Evolutionary conservation across 2,329 filamentous ascomycete species (phyloP).

Genomic region (Sporothrix luriei): DNA sequence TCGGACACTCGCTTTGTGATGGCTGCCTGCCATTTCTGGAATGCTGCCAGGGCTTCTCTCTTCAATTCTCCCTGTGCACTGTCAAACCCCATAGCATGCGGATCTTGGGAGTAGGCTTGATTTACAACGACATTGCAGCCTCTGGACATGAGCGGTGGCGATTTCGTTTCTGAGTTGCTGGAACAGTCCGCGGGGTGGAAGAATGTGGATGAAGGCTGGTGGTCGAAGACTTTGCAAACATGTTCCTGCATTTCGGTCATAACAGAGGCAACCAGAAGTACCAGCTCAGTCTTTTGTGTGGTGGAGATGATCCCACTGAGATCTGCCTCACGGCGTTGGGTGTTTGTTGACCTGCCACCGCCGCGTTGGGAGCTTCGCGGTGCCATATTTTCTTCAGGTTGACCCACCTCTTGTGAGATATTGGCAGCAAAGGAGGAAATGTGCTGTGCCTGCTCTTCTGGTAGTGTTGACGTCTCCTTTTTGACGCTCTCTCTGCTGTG

Average conservation of each 20-base stretch:
- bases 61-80: conserved; percentile 61
- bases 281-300: conserved; percentile 56
- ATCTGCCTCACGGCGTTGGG: conserved; percentile 52
- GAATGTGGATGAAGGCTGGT: conserved; percentile 36
- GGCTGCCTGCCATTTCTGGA: conserved; percentile 76
- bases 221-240: conserved; percentile 55
- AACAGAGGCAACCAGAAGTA: conserved; percentile 55
- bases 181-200: background rate
- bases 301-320: conserved; percentile 53
- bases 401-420: background rate
- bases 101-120: background rate
- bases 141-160: background rate
- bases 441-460: background rate
- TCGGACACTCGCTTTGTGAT: conserved; percentile 73
- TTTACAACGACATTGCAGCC: background rate
- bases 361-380: conserved; percentile 32
- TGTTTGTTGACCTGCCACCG: conserved; percentile 25
- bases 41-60: conserved; percentile 68
- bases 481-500: background rate
- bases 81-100: conserved; percentile 59
- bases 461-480: background rate
- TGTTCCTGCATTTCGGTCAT: conserved; percentile 59
- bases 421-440: background rate
- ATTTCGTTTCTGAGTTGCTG: background rate
- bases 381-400: conserved; percentile 30